A percentile compares a stretch with the other conserved stretches of the same genome.
Evolutionary conservation across 192 early-diverging fungal genomes (phyloP).

Genomic region (Mortierella hygrophila): DNA sequence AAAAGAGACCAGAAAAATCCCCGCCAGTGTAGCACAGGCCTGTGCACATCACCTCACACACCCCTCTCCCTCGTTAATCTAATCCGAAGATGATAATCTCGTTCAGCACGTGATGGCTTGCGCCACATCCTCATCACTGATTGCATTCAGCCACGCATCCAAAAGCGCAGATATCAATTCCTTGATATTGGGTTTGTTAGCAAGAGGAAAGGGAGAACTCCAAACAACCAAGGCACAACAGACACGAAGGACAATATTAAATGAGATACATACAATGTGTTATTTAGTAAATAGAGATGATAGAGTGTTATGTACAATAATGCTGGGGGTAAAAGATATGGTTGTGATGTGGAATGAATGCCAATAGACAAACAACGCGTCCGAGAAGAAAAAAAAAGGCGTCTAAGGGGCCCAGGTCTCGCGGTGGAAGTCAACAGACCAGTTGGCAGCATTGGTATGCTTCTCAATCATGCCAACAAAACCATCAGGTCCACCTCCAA

Average conservation of each 20-base stretch:
- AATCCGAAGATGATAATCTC: background rate
- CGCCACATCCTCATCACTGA: too few relatives aligned
- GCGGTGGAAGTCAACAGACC: constrained; percentile 51
- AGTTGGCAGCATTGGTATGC: constrained; percentile 39
- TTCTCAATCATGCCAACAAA: constrained; percentile 55
- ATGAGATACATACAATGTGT: background rate
- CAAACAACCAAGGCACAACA: too few relatives aligned
- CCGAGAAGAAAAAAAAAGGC: background rate
- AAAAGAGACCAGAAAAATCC: background rate
- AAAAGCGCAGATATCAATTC: too few relatives aligned
- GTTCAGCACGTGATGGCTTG: background rate
- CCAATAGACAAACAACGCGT: background rate
- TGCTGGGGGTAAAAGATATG: background rate
- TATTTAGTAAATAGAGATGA: background rate
- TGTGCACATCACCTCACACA: background rate
- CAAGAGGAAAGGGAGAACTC: too few relatives aligned
- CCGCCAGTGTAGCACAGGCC: background rate
- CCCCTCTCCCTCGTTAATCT: background rate
- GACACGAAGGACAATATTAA: background rate
- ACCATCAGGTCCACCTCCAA: constrained; percentile 56
- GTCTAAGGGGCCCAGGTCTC: constrained; percentile 54
- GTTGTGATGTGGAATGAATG: background rate
- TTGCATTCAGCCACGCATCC: too few relatives aligned
- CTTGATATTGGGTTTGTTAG: too few relatives aligned
- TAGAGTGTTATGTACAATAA: constrained; percentile 1